phyloP scores from a whole-genome alignment of 2,329 filamentous ascomycete genomes.

The Trichoderma sp. region DNA sequence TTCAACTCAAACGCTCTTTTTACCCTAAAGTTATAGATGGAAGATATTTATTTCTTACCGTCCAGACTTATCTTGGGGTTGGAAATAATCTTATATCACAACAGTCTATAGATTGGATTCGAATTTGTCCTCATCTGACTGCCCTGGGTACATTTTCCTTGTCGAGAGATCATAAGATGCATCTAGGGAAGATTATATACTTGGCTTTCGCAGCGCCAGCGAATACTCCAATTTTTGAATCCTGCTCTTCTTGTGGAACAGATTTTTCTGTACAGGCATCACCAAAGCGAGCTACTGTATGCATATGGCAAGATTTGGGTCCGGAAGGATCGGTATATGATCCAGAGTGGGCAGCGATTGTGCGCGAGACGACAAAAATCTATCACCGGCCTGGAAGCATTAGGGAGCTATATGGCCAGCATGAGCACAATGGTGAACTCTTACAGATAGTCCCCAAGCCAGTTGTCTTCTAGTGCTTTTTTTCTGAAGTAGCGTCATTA shows the following conservation, averaged over 20 bases:
- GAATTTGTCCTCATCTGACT: neutral
- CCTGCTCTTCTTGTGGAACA: neutral
- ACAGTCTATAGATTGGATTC: neutral
- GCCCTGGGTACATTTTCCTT: neutral
- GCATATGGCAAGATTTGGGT: neutral
- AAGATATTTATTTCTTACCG: neutral
- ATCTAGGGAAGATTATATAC: neutral
- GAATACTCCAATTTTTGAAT: neutral
- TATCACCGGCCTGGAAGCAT: neutral
- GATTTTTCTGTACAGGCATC: neutral
- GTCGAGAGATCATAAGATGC: neutral
- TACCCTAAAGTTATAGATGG: constrained; percentile 4
- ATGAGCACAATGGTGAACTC: neutral
- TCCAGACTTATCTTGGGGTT: neutral
- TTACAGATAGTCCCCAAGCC: neutral
- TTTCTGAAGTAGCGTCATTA: too few species aligned
- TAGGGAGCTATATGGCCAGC: constrained; percentile 16
- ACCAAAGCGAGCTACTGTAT: neutral
- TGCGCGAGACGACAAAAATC: neutral
- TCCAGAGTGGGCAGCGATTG: neutral
- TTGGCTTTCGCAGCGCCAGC: neutral
- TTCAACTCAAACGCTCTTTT: neutral
- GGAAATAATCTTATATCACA: neutral
- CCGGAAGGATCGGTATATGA: neutral
- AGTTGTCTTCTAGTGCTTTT: too few species aligned